Evolutionary conservation across 2,329 filamentous ascomycete genomes (phyloP).

Genomic region (Stemphylium vesicarium): DNA sequence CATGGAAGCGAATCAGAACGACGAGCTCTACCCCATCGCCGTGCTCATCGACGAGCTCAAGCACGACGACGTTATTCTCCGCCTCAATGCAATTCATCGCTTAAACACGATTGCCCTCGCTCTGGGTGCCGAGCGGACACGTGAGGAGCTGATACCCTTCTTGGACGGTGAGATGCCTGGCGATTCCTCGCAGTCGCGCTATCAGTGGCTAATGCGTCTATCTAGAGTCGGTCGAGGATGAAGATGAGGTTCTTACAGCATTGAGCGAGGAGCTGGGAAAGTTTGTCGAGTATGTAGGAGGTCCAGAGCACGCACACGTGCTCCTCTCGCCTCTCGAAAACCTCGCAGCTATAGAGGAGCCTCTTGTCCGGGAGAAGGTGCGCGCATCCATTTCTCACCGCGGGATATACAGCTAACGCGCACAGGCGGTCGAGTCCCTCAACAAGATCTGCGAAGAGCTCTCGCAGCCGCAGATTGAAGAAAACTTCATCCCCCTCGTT

Average conservation of each 20-base stretch:
- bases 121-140: conserved; percentile 91
- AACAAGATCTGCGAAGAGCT: conserved; percentile 98
- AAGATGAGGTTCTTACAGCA: conserved; percentile 97
- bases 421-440: conserved; percentile 92
- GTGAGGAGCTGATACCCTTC: conserved; percentile 98
- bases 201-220: conserved; percentile 38
- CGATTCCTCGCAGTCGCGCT: background rate
- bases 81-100: conserved; percentile 97
- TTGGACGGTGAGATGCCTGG: conserved; percentile 79
- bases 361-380: conserved; percentile 96
- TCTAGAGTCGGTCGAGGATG: conserved; percentile 96
- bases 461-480: conserved; percentile 90
- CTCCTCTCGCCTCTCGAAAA: conserved; percentile 97
- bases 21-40: conserved; percentile 99
- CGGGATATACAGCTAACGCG: conserved; percentile 37
- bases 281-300: conserved; percentile 98
- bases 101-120: conserved; percentile 98
- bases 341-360: conserved; percentile 96
- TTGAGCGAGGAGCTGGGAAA: conserved; percentile 94
- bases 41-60: conserved; percentile 99
- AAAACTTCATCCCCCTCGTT: conserved; percentile 95
- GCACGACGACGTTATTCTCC: conserved; percentile 98
- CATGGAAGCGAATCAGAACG: conserved; percentile 94
- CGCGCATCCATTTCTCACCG: conserved; percentile 1
- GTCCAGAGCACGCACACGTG: conserved; percentile 91